Base-by-base conservation (phyloP, 768 basidiomycete species). In the Coprinellus aureogranulatus region DNA sequence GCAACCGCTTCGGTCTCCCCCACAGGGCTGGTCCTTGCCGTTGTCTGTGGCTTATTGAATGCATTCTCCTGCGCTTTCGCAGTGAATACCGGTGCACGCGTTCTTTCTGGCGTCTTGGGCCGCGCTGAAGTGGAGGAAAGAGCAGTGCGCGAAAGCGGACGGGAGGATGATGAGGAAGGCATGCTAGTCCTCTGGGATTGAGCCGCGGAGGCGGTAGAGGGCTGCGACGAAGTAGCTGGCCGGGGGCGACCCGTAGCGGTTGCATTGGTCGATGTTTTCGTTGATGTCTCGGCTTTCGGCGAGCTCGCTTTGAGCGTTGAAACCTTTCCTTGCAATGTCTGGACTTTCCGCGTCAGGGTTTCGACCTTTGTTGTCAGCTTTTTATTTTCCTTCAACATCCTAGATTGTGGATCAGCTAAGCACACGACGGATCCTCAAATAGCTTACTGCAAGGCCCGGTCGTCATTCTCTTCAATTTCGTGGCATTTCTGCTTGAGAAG, bases 381-480 rank as follows among this genome's bases (percentile, higher is more conserved):
- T 76, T 90, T 92, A 73, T 89, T 91, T 61, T 87, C 85, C 70
- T 90, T 92, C 60, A 89, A 68, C 68, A 89, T 82, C 62, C 90
- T 92, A 63, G 22, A 53, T 30, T 31, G 37, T 10, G 10, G 27
- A 28, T 45, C n/a, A 61, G 16, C 56, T 60, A 53, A 61, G 25
- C 48, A 54, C 47, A 16, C 10, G 54, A 42, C 45, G 41, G 48
- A 20, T 44, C 22, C 26, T 11, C 16, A 27, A 55, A 20, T 8
- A 31, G 77, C 87, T 62, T 71, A 92, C 90, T 87, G 88, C 59
- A 92, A 82, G 52, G 85, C 83, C 34, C 83, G 83, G 65, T 93
- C 91, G 63, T 93, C 90, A 55, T 92, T 89, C 63, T 88, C 89
- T 66, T 92, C 90, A 55, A 92, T 90, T 72, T 92, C 90, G 14